A percentile compares a stretch with the other conserved stretches of the same genome.
Conservation (phyloP, 2,329 filamentous ascomycete species). For the Furcasterigmium furcatum region DNA sequence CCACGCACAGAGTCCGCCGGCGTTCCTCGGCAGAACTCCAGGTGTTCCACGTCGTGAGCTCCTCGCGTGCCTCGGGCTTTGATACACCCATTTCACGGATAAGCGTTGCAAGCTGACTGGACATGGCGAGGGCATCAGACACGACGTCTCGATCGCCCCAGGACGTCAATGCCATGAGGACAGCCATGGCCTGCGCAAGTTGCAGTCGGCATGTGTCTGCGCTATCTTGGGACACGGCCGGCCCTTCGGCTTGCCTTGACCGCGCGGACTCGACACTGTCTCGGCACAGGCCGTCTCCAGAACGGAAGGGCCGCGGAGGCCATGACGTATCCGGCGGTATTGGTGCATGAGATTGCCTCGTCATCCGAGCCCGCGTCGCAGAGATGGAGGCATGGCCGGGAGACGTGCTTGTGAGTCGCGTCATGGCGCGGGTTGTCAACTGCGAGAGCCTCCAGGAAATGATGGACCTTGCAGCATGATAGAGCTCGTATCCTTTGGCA, state of each 20-base stretch:
- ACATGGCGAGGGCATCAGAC: conserved; percentile 53
- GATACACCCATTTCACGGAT: conserved; percentile 49
- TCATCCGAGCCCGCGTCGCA: no score
- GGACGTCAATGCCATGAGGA: conserved; percentile 55
- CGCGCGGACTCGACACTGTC: no score
- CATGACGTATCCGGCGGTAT: no score
- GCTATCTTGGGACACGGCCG: no score
- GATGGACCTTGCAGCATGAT: conserved; percentile 53
- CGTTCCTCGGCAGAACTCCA: conserved; percentile 34
- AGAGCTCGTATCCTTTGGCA: conserved; percentile 49
- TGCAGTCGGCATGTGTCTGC: conserved; percentile 41
- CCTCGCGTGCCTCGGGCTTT: neutral
- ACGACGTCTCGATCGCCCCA: conserved; percentile 57
- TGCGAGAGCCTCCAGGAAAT: conserved; percentile 47
- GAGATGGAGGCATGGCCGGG: no score
- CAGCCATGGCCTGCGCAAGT: conserved; percentile 30
- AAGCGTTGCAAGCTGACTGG: conserved; percentile 51
- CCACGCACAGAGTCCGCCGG: conserved; percentile 36
- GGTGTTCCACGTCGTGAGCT: conserved; percentile 36
- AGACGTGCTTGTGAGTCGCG: conserved; percentile 29
- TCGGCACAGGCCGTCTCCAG: no score
- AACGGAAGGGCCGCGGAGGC: no score
- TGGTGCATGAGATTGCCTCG: no score
- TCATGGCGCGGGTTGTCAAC: conserved; percentile 24
- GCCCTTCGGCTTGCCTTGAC: no score